phyloP scores from a whole-genome alignment of 176 grass and related monocot species.

The Triticum turgidum region DNA sequence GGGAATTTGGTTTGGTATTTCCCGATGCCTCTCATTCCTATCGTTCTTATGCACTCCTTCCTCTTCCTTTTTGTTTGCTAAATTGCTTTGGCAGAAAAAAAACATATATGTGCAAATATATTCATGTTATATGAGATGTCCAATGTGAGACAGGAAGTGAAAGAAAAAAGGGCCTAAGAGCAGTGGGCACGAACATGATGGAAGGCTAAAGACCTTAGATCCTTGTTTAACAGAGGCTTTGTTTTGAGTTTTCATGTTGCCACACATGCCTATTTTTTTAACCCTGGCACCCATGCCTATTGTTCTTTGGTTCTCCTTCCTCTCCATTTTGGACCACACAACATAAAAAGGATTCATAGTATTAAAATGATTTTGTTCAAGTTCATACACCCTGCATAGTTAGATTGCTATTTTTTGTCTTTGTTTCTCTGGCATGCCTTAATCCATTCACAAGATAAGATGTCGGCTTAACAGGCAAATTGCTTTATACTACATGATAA shows the following conservation, averaged over 20 bases:
- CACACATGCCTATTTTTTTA: constrained; percentile 17
- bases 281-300: constrained; percentile 33
- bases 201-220: not conserved
- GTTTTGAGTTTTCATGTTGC: constrained; percentile 19
- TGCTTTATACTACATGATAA: not conserved
- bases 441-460: not conserved
- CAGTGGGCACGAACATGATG: not conserved
- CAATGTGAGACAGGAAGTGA: constrained; percentile 2
- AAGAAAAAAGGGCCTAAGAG: constrained; percentile 17
- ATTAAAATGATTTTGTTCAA: not conserved
- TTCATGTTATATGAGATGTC: not conserved
- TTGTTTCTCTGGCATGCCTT: not conserved
- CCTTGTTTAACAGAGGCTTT: not conserved
- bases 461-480: not conserved
- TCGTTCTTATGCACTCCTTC: constrained; percentile 30
- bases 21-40: constrained; percentile 32
- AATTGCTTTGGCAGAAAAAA: not conserved
- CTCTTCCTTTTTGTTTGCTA: not conserved
- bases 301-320: not conserved
- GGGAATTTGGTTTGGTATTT: constrained; percentile 12
- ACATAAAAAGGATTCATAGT: not conserved
- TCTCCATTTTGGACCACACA: not conserved
- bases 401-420: not conserved
- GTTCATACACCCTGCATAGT: not conserved
- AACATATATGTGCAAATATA: not conserved